A percentile compares a stretch with the other conserved stretches of the same genome.
Evolutionary conservation across 768 basidiomycete genomes (phyloP).

Genomic region (Psilocybe cyanescens): DNA sequence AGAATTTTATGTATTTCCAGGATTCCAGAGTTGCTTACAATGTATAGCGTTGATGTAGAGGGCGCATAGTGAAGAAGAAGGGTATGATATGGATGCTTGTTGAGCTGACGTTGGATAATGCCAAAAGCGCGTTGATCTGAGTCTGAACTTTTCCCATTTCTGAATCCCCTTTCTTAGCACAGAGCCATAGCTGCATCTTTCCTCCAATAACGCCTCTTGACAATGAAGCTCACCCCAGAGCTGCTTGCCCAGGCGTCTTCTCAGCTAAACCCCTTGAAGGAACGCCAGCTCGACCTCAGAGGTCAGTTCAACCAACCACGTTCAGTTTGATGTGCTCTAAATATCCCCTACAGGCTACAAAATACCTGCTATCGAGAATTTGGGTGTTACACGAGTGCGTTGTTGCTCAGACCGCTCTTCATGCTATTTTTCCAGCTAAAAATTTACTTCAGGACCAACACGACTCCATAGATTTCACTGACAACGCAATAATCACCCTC

Average conservation of each 20-base stretch:
- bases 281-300: slow-evolving; percentile 90
- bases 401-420: slow-evolving; percentile 10
- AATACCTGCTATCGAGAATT: slow-evolving; percentile 95
- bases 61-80: slow-evolving; percentile 53
- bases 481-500: slow-evolving; percentile 82
- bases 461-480: slow-evolving; percentile 92
- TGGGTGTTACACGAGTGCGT: slow-evolving; percentile 86
- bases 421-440: slow-evolving; percentile 7
- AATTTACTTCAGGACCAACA: slow-evolving; percentile 73
- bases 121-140: slow-evolving; percentile 39
- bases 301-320: slow-evolving; percentile 47
- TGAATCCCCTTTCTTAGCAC: slow-evolving; percentile 25
- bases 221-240: slow-evolving; percentile 94
- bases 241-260: slow-evolving; percentile 83
- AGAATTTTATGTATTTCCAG: slow-evolving; percentile 11
- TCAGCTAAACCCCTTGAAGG: slow-evolving; percentile 80
- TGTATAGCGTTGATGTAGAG: slow-evolving; percentile 74
- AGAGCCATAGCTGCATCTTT: slow-evolving; percentile 6
- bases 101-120: slow-evolving; percentile 13
- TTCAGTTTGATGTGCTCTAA: slow-evolving; percentile 14
- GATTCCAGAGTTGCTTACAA: slow-evolving; percentile 47
- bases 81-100: slow-evolving; percentile 8
- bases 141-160: slow-evolving; percentile 38
- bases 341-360: slow-evolving; percentile 69
- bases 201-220: slow-evolving; percentile 31